Base-by-base conservation (phyloP, 2,329 filamentous ascomycete genomes). In the Fusarium nurragi region DNA sequence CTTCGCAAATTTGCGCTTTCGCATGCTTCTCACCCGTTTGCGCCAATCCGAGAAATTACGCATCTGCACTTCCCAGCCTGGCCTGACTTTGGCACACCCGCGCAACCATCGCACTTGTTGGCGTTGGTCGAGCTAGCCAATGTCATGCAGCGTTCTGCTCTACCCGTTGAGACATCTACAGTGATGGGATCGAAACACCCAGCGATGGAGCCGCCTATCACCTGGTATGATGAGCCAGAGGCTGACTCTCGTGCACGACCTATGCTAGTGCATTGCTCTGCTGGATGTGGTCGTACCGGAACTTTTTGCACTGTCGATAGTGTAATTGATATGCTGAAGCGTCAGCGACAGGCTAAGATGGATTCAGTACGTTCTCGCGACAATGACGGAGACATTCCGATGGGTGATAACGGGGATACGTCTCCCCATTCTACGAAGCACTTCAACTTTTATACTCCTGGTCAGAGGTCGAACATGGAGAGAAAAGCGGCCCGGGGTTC, bases 241-340 rank as follows among this genome's bases (percentile, higher is more conserved):
- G 74, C 80, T 2, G 79, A 83, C 22, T 73, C 77, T 9, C 71
- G 77, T 2, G 68, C 84, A 22, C 84, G 92, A 26, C 94, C 94
- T 9, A 88, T 97, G 69, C 77, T 99, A 21, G 94, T 99, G 1
- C 95, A 99, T 76, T 99, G 95, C 79, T 97, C 93, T 51, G 95
- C 95, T 5, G 95, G 95, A 0, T 99, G 95, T 77, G 95, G 95
- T 1, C 90, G 95, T 14, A 99, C 95, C 0, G 95, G 95, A 5
- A 94, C 95, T 0, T 99, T 98, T 74, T 98, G 95, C 76, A 97
- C 95, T 0, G 93, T 98, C 16, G 95, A 98, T 75, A 94, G 90
- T 36, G 95, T 98, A 10, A 90, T 98, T 54, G 94, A 97, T 77
- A 97, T 97, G 91, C 80, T 99, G 60, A 97, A 97, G 80, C 88